Evolutionary conservation across 164 flowering plant species (phyloP).

Genomic region (grape (Vitis vinifera)): DNA sequence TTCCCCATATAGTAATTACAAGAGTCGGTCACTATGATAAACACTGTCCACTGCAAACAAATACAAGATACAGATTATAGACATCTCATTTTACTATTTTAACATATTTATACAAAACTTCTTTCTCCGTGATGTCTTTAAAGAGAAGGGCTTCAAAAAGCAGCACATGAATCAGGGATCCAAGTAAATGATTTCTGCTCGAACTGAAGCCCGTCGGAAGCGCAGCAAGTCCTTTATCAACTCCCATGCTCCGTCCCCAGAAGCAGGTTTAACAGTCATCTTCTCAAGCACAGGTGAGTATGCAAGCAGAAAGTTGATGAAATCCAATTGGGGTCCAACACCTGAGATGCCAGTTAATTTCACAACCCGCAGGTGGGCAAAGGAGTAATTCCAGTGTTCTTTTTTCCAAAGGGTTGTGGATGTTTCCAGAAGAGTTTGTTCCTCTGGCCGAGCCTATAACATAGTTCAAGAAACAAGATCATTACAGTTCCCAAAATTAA

Average conservation of each 20-base stretch:
- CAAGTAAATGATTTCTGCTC: conserved; percentile 43
- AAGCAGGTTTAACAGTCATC: conserved; percentile 42
- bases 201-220: conserved; percentile 45
- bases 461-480: neutral
- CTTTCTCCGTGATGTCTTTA: no score
- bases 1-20: no score
- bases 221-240: conserved; percentile 47
- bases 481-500: neutral
- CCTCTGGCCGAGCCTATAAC: conserved; percentile 39
- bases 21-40: no score
- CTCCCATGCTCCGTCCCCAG: conserved; percentile 30
- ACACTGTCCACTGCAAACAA: no score
- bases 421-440: conserved; percentile 7
- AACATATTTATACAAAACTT: no score
- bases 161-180: conserved; percentile 18
- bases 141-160: no score
- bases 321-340: conserved; percentile 31
- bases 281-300: conserved; percentile 50
- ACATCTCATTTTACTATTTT: no score
- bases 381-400: conserved; percentile 17
- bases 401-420: conserved; percentile 19
- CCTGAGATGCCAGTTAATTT: conserved; percentile 38
- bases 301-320: conserved; percentile 49
- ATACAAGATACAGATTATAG: no score
- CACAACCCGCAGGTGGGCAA: conserved; percentile 34